phyloP scores from a whole-genome alignment of 805 yeast genomes.

The Kodamaea laetipori region DNA sequence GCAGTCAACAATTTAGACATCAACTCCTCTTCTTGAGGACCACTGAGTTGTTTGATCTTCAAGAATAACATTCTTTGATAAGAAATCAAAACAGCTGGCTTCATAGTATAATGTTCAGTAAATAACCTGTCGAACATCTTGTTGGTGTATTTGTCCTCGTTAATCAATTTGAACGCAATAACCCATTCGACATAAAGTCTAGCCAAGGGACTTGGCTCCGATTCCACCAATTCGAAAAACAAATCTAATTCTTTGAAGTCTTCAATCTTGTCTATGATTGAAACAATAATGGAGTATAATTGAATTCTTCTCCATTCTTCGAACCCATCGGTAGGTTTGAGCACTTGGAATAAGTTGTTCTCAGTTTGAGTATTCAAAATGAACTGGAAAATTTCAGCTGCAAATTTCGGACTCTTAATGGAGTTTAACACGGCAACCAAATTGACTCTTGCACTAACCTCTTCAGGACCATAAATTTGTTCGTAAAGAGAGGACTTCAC shows the following conservation, averaged over 20 bases:
- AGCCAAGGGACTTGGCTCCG: conserved; percentile 78
- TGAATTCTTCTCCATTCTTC: conserved; percentile 70
- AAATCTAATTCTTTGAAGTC: conserved; percentile 22
- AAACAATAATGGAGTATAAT: conserved; percentile 53
- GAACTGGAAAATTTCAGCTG: conserved; percentile 31
- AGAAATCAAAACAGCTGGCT: conserved; percentile 60
- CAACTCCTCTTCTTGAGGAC: conserved; percentile 30
- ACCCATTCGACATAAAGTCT: conserved; percentile 83
- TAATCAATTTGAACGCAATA: conserved; percentile 47
- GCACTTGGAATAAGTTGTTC: conserved; percentile 50
- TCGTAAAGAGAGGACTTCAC: conserved; percentile 38
- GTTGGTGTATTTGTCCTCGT: conserved; percentile 21
- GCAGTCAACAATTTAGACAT: conserved; percentile 47
- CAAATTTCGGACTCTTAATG: conserved; percentile 28
- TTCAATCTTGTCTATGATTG: conserved; percentile 39
- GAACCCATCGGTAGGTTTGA: conserved; percentile 60
- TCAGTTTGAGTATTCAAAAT: conserved; percentile 39
- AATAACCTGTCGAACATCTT: conserved; percentile 17
- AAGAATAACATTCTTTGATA: conserved; percentile 65
- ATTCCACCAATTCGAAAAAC: conserved; percentile 39
- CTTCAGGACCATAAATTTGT: conserved; percentile 57
- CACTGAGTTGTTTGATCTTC: conserved; percentile 45
- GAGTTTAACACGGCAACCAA: conserved; percentile 50
- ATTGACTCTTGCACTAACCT: conserved; percentile 53
- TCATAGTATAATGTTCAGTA: conserved; percentile 19